Conservation (phyloP, 2,329 filamentous ascomycete species). For the Pseudogymnoascus sp. region DNA sequence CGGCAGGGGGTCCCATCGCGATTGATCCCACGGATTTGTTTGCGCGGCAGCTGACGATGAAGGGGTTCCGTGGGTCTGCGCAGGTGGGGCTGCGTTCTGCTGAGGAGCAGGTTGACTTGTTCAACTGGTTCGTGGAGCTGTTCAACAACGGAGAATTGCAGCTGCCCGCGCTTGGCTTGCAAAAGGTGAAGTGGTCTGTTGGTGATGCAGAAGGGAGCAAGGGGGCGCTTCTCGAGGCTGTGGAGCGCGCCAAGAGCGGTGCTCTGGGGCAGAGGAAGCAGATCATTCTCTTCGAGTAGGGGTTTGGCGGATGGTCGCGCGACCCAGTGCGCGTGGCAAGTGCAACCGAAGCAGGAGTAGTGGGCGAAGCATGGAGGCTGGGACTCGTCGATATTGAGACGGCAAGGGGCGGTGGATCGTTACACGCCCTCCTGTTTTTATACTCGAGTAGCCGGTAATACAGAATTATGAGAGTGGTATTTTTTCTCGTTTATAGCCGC, state of each 20-base stretch:
- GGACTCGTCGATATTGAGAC: neutral
- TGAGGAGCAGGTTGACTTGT: neutral
- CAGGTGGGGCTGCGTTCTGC: neutral
- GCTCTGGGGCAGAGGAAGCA: neutral
- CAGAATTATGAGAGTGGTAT: neutral
- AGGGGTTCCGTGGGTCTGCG: neutral
- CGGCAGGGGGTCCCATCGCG: neutral
- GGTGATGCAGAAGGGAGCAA: neutral
- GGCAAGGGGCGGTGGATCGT: neutral
- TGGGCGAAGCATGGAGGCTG: neutral
- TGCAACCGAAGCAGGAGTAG: neutral
- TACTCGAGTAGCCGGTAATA: neutral
- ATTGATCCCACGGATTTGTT: slow-evolving; percentile 4
- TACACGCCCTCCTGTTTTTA: neutral
- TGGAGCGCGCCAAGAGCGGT: neutral
- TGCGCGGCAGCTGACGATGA: neutral
- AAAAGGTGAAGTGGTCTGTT: neutral
- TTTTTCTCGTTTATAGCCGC: neutral
- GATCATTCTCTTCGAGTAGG: slow-evolving; percentile 2
- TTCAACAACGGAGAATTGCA: slow-evolving; percentile 1
- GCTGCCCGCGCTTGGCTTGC: neutral
- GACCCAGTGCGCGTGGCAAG: neutral
- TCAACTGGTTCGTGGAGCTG: neutral
- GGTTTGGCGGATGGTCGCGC: neutral
- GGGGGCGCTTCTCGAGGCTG: neutral